Percentiles rank a stretch among this genome's conserved stretches.
These are phyloP conservation scores for Lolium multiflorum DNA, from an alignment of 176 grass and related monocot species.

Conservation along the genomic window DNA sequence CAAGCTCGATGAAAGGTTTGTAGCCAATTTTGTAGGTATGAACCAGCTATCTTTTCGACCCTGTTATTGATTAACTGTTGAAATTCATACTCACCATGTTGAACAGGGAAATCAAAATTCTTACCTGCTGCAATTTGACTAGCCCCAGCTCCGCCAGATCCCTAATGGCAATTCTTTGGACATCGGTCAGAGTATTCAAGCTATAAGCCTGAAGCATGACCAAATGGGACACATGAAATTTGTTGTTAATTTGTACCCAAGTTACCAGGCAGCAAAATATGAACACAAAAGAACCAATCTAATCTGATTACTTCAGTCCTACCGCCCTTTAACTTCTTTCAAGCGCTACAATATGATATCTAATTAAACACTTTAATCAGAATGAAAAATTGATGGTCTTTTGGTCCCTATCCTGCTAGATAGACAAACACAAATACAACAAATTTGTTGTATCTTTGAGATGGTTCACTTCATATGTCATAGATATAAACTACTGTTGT, in stretches of 20 bases:
- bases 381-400: background rate
- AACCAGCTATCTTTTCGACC: conserved; percentile 90
- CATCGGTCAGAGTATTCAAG: conserved; percentile 77
- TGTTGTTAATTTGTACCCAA: conserved; percentile 1
- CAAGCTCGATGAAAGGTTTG: conserved; percentile 83
- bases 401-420: conserved; percentile 4
- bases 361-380: background rate
- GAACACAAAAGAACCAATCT: background rate
- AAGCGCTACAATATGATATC: background rate
- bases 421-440: background rate
- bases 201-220: conserved; percentile 81
- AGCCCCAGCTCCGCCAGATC: conserved; percentile 83
- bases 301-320: background rate
- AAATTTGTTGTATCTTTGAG: background rate
- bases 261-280: background rate
- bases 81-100: conserved; percentile 16
- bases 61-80: conserved; percentile 44
- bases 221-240: background rate
- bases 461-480: background rate
- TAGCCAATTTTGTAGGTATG: conserved; percentile 95
- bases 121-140: conserved; percentile 85
- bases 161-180: conserved; percentile 78
- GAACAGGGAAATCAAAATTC: background rate
- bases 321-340: conserved; percentile 24
- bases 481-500: conserved; percentile 10